A percentile compares a stretch with the other conserved stretches of the same genome.
These are phyloP conservation scores for Lodderomyces orthopsilosis DNA, from an alignment of 1,139 yeast genomes.

Conservation along the genomic window DNA sequence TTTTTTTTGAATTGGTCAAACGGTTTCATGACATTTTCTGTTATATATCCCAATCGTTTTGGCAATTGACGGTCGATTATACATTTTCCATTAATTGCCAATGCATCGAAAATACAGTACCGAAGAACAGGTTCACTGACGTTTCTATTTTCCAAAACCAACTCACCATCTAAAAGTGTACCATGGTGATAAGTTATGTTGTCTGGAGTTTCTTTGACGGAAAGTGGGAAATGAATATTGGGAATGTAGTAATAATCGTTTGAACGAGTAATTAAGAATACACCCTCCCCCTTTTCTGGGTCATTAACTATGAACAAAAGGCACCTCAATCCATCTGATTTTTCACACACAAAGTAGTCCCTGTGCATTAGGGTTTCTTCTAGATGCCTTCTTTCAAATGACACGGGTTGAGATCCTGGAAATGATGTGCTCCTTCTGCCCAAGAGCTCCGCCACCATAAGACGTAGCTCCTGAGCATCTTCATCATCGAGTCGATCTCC, in stretches of 20 bases:
- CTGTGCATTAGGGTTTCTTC: conserved; percentile 54
- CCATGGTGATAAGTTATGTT: conserved; percentile 71
- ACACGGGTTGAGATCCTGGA: conserved; percentile 95
- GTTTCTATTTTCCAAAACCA: conserved; percentile 57
- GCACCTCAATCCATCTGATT: conserved; percentile 90
- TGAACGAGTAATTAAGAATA: conserved; percentile 77
- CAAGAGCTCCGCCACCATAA: conserved; percentile 67
- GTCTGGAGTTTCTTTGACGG: conserved; percentile 47
- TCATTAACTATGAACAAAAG: conserved; percentile 66
- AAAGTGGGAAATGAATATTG: conserved; percentile 76
- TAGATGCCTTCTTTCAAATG: conserved; percentile 77
- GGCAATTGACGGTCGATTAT: conserved; percentile 70
- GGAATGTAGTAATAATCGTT: conserved; percentile 82
- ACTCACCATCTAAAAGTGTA: conserved; percentile 89
- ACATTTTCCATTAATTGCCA: conserved; percentile 74
- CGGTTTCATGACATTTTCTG: conserved; percentile 81
- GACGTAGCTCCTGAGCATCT: conserved; percentile 64
- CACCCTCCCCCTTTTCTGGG: conserved; percentile 70
- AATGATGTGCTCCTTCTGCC: conserved; percentile 52
- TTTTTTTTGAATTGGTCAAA: conserved; percentile 64
- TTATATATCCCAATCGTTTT: conserved; percentile 81
- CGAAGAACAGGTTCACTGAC: conserved; percentile 52
- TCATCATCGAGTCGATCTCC: conserved; percentile 74
- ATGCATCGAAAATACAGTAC: conserved; percentile 86
- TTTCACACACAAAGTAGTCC: conserved; percentile 88